Base-by-base conservation (phyloP, 2,329 filamentous ascomycete genomes). In the Microdochium trichocladiopsis region DNA sequence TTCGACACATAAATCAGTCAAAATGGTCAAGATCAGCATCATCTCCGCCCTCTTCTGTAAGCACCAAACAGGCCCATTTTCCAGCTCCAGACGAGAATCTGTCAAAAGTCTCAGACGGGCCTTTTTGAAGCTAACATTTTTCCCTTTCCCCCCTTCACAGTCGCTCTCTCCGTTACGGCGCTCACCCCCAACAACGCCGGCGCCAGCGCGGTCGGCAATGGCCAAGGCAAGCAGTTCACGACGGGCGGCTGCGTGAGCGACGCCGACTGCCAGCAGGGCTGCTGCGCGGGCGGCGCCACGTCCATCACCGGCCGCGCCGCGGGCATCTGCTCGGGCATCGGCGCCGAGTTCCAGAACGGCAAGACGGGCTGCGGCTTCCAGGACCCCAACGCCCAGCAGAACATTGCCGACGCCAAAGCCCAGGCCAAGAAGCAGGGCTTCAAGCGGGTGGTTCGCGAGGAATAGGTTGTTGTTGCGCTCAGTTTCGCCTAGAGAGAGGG, bases 351-450 rank as follows among this genome's bases (percentile, higher is more conserved):
- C 52, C 67, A 70, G 56, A 66, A 64, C 50, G 67, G 67, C 48
- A 70, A 70, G 63, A 63, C 63, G 25, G 68, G 67, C 45, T 70
- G 67, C 41, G 63, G 63, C 45, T 69, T 70, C 50, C 62, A 63
- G 47, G 67, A 71, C 55, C 65, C 66, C 18, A 66, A 70, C 50
- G 58, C 66, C 4, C 54, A 52, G 18, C 51, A 61, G 50, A 63
- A 58, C 43, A 63, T 66, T 25, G 58, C 58, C n/a, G 59, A 57
- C 33, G 66, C 66, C 6, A 4, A 68, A 58, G 60, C 60, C 11
- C 62, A 66, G 51, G 63, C 65, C 50, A 57, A 61, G 52, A 60
- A 66, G 57, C 67, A 70, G 55, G 67, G 67, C 18, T 69, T 69
- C 55, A 3, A 23, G n/a, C 28, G 28, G 8, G 28, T 8, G 28